Percentiles rank a stretch among this genome's conserved stretches.
These are phyloP conservation scores for Ceratobasidium sp. DNA, from an alignment of 1,284 basidiomycete species.

Conservation along the genomic window DNA sequence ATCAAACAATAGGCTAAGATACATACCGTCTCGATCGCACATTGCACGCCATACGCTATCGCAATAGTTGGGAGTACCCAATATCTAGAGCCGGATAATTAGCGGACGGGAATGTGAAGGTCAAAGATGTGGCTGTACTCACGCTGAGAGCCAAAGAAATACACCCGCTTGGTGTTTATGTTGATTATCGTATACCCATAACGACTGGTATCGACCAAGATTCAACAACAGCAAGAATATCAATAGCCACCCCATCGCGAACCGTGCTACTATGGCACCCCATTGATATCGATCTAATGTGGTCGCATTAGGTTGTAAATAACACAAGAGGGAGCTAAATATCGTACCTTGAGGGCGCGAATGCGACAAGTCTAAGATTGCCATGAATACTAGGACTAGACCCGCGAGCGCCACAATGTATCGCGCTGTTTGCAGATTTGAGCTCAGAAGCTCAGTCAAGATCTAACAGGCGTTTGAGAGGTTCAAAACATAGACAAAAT, in stretches of 20 bases:
- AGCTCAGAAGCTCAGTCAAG: constrained; percentile 12
- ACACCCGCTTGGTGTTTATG: not conserved
- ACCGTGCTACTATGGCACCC: constrained; percentile 10
- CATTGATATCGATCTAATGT: constrained; percentile 19
- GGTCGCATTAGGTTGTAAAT: not conserved
- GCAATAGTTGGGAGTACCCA: constrained; percentile 30
- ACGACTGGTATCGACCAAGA: constrained; percentile 10
- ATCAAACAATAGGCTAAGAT: not conserved
- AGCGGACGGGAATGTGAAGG: not conserved
- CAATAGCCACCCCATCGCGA: not conserved
- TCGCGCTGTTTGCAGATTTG: constrained; percentile 16
- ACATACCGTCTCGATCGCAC: not conserved
- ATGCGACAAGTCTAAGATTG: not conserved
- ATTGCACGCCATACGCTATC: constrained; percentile 5
- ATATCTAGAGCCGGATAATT: not conserved
- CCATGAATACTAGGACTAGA: constrained; percentile 4
- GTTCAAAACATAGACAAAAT: too few relatives aligned
- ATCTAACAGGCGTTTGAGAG: too few relatives aligned
- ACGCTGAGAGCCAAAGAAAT: constrained; percentile 17
- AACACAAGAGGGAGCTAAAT: not conserved
- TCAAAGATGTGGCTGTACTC: too few relatives aligned
- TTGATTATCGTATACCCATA: constrained; percentile 12
- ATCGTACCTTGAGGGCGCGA: not conserved
- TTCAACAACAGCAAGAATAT: constrained; percentile 10
- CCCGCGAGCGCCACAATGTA: constrained; percentile 24